phyloP scores from a whole-genome alignment of 1,139 yeast genomes.

The Pichia sp. region DNA sequence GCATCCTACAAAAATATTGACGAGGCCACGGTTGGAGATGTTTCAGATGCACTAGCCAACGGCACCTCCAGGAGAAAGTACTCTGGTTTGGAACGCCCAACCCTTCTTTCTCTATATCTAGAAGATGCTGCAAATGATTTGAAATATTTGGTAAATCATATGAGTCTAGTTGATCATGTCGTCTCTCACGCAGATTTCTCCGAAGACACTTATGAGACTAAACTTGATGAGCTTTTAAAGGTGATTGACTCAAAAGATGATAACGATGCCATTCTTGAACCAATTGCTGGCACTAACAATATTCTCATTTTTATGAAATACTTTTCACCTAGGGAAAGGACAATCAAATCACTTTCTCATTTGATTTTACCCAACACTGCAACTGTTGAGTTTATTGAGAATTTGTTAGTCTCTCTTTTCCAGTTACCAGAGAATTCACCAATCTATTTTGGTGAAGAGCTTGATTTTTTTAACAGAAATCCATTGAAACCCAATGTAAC shows the following conservation, averaged over 20 bases:
- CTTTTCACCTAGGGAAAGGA: constrained; percentile 54
- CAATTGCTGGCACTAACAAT: constrained; percentile 27
- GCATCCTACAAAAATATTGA: constrained; percentile 25
- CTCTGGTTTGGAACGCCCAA: constrained; percentile 12
- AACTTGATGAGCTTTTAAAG: constrained; percentile 10
- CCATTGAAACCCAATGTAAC: constrained; percentile 36
- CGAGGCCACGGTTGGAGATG: constrained; percentile 21
- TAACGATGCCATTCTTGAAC: constrained; percentile 16
- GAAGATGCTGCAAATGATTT: constrained; percentile 22
- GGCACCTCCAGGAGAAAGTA: constrained; percentile 12
- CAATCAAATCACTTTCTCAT: constrained; percentile 58
- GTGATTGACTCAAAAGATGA: constrained; percentile 6
- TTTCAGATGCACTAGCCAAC: constrained; percentile 18
- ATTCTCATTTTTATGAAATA: constrained; percentile 59
- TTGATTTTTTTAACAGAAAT: constrained; percentile 58
- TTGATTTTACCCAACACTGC: constrained; percentile 47
- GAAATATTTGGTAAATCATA: constrained; percentile 10
- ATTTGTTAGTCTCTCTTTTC: constrained; percentile 38
- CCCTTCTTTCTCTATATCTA: constrained; percentile 18
- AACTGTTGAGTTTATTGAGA: constrained; percentile 37
- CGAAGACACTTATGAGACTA: constrained; percentile 8
- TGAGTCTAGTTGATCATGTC: neutral
- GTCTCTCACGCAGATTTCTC: neutral
- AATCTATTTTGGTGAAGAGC: constrained; percentile 59
- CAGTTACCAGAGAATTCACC: constrained; percentile 36